Conservation (phyloP, 2,329 filamentous ascomycete species). For the Phaeophleospora eucalypticola region DNA sequence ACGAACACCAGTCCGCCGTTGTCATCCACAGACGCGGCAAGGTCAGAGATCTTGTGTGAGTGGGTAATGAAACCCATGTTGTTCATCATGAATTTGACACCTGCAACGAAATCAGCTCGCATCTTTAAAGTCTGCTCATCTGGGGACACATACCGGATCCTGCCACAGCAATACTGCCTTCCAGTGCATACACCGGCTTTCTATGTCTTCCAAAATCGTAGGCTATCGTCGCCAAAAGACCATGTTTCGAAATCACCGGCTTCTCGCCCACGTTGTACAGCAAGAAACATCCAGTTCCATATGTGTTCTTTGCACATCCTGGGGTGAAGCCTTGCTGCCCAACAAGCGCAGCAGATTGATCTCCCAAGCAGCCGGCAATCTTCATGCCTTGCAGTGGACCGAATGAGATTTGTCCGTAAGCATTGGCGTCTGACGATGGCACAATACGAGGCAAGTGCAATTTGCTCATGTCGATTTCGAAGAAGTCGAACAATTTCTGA, state of each 20-base stretch:
- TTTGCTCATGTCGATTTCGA: slow-evolving; percentile 68
- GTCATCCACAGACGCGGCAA: slow-evolving; percentile 63
- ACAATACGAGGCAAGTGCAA: slow-evolving; percentile 75
- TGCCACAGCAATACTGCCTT: slow-evolving; percentile 75
- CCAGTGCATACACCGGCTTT: slow-evolving; percentile 68
- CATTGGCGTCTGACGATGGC: slow-evolving; percentile 69
- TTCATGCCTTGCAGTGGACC: slow-evolving; percentile 65
- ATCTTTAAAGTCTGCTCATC: neutral
- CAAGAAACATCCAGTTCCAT: slow-evolving; percentile 84
- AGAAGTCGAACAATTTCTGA: slow-evolving; percentile 72
- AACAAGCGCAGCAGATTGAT: slow-evolving; percentile 81
- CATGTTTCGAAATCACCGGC: slow-evolving; percentile 79
- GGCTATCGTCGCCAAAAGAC: slow-evolving; percentile 79
- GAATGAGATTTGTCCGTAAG: slow-evolving; percentile 63
- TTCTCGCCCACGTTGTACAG: slow-evolving; percentile 83
- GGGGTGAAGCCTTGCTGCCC: slow-evolving; percentile 68
- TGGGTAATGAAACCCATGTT: slow-evolving; percentile 63
- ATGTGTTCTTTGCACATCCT: slow-evolving; percentile 84
- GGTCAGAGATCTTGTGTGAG: slow-evolving; percentile 59
- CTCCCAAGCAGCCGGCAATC: slow-evolving; percentile 81
- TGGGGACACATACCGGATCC: slow-evolving; percentile 52
- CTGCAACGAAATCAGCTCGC: slow-evolving; percentile 1
- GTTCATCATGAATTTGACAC: slow-evolving; percentile 55
- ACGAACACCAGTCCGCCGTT: slow-evolving; percentile 83
- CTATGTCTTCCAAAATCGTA: slow-evolving; percentile 64